Conservation (phyloP, 495 filamentous ascomycete species). For the Glutinoglossum americanum region DNA sequence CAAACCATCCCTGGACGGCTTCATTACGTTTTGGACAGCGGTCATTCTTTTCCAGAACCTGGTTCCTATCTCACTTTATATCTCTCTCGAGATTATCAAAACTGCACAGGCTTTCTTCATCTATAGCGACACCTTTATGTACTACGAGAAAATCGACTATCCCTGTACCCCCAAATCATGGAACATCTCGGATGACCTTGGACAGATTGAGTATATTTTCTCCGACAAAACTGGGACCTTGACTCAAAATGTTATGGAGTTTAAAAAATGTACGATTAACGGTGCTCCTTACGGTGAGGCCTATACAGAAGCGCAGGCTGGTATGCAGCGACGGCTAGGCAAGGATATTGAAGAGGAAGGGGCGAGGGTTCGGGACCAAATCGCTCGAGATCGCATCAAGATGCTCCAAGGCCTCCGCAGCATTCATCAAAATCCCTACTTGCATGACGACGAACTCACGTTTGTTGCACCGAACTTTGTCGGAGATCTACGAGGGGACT, state of each 20-base stretch:
- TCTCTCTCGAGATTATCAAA: slow-evolving; percentile 88
- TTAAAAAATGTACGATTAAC: slow-evolving; percentile 93
- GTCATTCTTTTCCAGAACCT: slow-evolving; percentile 95
- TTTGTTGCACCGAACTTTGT: slow-evolving; percentile 84
- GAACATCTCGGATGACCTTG: slow-evolving; percentile 97
- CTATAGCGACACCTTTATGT: slow-evolving; percentile 87
- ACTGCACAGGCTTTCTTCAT: slow-evolving; percentile 93
- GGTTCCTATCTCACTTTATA: slow-evolving; percentile 95
- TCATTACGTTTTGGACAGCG: slow-evolving; percentile 90
- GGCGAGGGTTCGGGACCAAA: slow-evolving; percentile 49
- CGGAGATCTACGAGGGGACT: slow-evolving; percentile 52
- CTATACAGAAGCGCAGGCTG: slow-evolving; percentile 88
- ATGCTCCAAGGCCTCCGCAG: slow-evolving; percentile 54
- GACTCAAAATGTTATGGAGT: slow-evolving; percentile 99
- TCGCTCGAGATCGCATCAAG: slow-evolving; percentile 47
- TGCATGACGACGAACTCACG: slow-evolving; percentile 72
- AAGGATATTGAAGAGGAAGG: slow-evolving; percentile 65
- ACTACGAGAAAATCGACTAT: slow-evolving; percentile 82
- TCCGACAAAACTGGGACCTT: slow-evolving; percentile 97
- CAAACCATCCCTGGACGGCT: slow-evolving; percentile 55
- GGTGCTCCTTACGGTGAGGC: slow-evolving; percentile 90
- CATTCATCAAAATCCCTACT: slow-evolving; percentile 75
- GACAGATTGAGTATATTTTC: slow-evolving; percentile 99
- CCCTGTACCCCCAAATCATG: slow-evolving; percentile 94
- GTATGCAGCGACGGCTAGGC: slow-evolving; percentile 81